Conservation (phyloP, 208 protist species). For the Eutreptiella sp. region DNA sequence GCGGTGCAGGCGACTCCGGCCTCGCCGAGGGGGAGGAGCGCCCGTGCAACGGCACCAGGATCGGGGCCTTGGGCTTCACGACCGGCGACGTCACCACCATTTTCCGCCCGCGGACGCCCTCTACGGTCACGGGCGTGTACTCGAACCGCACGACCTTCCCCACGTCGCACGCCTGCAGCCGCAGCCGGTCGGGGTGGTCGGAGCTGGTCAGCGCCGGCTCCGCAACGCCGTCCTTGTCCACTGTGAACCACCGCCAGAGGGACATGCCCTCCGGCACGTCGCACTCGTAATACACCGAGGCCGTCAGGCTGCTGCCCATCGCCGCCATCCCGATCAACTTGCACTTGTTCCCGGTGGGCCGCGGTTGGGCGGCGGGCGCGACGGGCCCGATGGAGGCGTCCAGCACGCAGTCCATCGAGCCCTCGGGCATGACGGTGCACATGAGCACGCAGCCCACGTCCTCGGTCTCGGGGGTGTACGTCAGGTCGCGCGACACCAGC, state of each 20-base stretch:
- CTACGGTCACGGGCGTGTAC: conserved; percentile 72
- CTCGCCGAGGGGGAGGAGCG: no score
- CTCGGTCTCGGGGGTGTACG: conserved; percentile 56
- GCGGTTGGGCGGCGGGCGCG: conserved; percentile 52
- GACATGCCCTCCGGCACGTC: conserved; percentile 76
- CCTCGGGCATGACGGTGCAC: conserved; percentile 69
- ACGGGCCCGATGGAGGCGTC: conserved; percentile 78
- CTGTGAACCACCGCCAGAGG: conserved; percentile 67
- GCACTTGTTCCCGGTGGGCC: conserved; percentile 67
- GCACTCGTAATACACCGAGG: conserved; percentile 70
- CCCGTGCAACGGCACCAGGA: no score
- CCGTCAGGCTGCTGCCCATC: conserved; percentile 62
- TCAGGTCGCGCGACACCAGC: no score
- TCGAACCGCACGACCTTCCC: conserved; percentile 68
- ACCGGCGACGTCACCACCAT: no score
- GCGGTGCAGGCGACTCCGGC: no score
- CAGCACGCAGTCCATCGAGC: conserved; percentile 73
- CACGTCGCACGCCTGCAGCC: no score
- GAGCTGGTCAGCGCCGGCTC: conserved; percentile 54
- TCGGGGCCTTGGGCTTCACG: no score
- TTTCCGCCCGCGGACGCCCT: no score
- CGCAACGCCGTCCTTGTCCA: conserved; percentile 57
- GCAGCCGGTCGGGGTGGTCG: no score
- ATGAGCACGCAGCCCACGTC: conserved; percentile 75
- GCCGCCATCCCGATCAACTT: conserved; percentile 64